A percentile compares a stretch with the other conserved stretches of the same genome.
Evolutionary conservation across 1,284 basidiomycete genomes (phyloP).

Genomic region (Cryptococcus sp.): DNA sequence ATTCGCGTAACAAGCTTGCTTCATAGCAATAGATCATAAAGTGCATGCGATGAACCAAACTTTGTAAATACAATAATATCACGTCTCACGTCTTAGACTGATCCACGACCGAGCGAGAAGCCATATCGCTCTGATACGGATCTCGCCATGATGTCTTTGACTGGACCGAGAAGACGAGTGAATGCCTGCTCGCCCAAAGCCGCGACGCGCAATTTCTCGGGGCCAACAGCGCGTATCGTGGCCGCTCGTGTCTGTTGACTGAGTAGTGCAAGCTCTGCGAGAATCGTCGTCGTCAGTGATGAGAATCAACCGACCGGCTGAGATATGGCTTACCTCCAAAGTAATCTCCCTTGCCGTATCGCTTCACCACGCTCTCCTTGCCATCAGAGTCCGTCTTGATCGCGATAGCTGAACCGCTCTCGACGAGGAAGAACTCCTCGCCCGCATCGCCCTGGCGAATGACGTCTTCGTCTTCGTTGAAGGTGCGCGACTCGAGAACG

Average conservation of each 20-base stretch:
- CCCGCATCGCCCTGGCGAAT: slow-evolving; percentile 92
- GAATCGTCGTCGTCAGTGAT: background rate
- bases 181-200: slow-evolving; percentile 92
- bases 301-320: slow-evolving; percentile 35
- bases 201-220: slow-evolving; percentile 79
- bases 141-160: slow-evolving; percentile 56
- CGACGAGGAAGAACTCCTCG: slow-evolving; percentile 95
- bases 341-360: slow-evolving; percentile 87
- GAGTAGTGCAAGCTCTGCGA: slow-evolving; percentile 75
- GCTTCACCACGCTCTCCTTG: slow-evolving; percentile 70
- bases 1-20: too few relatives aligned
- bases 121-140: slow-evolving; percentile 53
- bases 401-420: slow-evolving; percentile 86
- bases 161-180: slow-evolving; percentile 86
- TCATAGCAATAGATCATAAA: too few relatives aligned
- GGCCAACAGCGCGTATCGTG: slow-evolving; percentile 75
- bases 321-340: slow-evolving; percentile 75
- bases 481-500: slow-evolving; percentile 81
- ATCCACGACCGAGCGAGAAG: slow-evolving; percentile 25
- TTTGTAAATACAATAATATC: too few relatives aligned
- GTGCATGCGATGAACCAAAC: too few relatives aligned
- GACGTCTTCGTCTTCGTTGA: slow-evolving; percentile 80
- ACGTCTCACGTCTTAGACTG: slow-evolving; percentile 6
- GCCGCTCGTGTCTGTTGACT: slow-evolving; percentile 86
- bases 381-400: slow-evolving; percentile 72